These are phyloP conservation scores for Umbelopsis vinacea DNA, from an alignment of 192 early-diverging fungal genomes.

Conservation along the genomic window DNA sequence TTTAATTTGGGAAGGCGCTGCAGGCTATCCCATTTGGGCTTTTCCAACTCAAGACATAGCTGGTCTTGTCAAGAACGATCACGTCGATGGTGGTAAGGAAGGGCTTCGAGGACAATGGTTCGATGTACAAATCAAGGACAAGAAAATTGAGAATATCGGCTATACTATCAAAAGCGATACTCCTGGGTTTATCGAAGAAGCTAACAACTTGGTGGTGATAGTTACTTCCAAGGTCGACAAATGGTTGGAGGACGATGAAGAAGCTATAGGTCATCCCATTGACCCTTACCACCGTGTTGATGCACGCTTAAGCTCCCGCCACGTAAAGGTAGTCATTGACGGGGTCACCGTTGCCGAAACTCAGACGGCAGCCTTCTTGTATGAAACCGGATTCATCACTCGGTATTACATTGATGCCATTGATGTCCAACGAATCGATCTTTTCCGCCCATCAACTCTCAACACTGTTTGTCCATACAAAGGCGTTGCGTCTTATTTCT, in stretches of 20 bases:
- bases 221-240: not conserved
- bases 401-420: not conserved
- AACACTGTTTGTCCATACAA: not conserved
- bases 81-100: not conserved
- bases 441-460: not conserved
- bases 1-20: not conserved
- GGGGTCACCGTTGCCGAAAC: not conserved
- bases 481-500: not conserved
- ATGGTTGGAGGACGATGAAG: conserved; percentile 1
- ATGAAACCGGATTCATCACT: not conserved
- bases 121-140: not conserved
- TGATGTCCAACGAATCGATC: not conserved
- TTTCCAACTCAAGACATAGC: not conserved
- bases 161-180: not conserved
- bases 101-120: not conserved
- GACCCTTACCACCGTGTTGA: not conserved
- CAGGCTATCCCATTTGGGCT: not conserved
- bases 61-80: not conserved
- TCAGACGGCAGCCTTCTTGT: not conserved
- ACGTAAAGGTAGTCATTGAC: not conserved
- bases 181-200: not conserved
- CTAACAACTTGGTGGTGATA: not conserved
- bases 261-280: not conserved
- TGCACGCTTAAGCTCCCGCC: not conserved
- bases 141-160: not conserved